A percentile compares a stretch with the other conserved stretches of the same genome.
Conservation (phyloP, 176 grass and related monocot species). For the Thinopyrum elongatum region DNA sequence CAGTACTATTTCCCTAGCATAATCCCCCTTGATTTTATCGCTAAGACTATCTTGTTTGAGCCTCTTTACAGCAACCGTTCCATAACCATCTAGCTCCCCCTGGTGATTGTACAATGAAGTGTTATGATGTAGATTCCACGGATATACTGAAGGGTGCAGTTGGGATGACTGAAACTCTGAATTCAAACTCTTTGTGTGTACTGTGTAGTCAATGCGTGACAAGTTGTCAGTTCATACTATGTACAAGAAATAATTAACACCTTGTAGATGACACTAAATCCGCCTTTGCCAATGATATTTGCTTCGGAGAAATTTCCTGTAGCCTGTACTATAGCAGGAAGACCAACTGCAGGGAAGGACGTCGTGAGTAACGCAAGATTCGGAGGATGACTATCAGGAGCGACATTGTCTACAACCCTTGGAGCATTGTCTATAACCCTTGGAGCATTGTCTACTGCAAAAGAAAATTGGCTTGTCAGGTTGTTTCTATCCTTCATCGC, state of each 20-base stretch:
- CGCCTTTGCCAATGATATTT: constrained; percentile 24
- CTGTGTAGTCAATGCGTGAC: too few relatives aligned
- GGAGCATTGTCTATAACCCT: too few relatives aligned
- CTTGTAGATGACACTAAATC: constrained; percentile 23
- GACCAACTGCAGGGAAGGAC: neutral
- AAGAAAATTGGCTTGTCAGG: too few relatives aligned
- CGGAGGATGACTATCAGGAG: neutral
- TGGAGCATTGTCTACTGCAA: too few relatives aligned
- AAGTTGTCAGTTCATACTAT: too few relatives aligned
- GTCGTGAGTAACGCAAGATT: neutral
- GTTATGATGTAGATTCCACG: neutral
- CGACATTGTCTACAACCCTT: neutral
- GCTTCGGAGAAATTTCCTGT: neutral
- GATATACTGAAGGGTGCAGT: neutral
- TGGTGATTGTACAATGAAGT: too few relatives aligned
- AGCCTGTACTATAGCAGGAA: neutral
- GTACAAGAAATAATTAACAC: neutral
- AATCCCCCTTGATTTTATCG: neutral
- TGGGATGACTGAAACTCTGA: too few relatives aligned
- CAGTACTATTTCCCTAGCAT: neutral
- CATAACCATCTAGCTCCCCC: too few relatives aligned
- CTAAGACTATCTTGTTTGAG: neutral
- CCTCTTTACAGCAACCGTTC: neutral
- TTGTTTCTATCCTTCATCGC: too few relatives aligned
- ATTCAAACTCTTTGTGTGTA: too few relatives aligned